These are phyloP conservation scores for Erysimum cheiri DNA, from an alignment of 441 rosid species.

Conservation along the genomic window DNA sequence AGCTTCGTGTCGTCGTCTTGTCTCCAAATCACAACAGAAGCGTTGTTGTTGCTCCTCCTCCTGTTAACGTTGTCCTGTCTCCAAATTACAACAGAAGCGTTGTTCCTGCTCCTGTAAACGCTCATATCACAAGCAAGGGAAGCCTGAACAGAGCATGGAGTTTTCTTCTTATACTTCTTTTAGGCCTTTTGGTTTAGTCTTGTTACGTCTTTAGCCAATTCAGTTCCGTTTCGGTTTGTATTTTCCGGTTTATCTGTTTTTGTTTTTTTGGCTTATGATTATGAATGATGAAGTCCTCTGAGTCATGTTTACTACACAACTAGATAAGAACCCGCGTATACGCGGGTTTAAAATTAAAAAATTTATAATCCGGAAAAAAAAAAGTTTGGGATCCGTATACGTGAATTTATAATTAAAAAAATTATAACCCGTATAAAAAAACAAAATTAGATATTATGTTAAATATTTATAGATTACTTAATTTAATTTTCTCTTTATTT, in stretches of 20 bases:
- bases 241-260: conserved; percentile 3
- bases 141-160: conserved; percentile 8
- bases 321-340: too few species aligned
- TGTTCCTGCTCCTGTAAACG: conserved; percentile 34
- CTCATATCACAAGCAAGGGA: conserved; percentile 29
- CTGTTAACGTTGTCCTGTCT: conserved; percentile 54
- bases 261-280: not conserved
- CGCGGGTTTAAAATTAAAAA: too few species aligned
- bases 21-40: conserved; percentile 47
- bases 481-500: too few species aligned
- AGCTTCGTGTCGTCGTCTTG: conserved; percentile 66
- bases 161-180: conserved; percentile 13
- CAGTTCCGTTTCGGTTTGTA: conserved; percentile 1
- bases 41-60: conserved; percentile 58
- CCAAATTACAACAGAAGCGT: conserved; percentile 44
- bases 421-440: too few species aligned
- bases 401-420: too few species aligned
- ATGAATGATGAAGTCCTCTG: too few species aligned
- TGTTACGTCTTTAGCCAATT: conserved; percentile 1
- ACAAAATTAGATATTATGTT: too few species aligned
- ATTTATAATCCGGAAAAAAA: too few species aligned
- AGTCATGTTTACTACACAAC: too few species aligned
- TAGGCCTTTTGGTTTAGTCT: conserved; percentile 24
- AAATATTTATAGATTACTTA: too few species aligned
- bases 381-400: too few species aligned